Conservation (phyloP, 208 protist genomes). For the Acanthamoeba sp. region DNA sequence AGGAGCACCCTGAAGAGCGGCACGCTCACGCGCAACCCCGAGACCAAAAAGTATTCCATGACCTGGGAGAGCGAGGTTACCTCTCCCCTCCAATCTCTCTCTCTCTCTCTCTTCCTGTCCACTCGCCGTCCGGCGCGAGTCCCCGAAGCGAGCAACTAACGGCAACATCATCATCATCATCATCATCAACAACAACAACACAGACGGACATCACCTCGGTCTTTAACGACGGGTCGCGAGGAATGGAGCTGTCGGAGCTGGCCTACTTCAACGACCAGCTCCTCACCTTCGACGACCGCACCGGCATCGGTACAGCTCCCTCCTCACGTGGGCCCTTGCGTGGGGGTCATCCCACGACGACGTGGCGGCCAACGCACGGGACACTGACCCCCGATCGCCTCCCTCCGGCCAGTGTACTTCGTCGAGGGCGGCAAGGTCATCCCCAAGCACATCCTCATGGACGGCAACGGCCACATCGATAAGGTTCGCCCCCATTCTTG, state of each 20-base stretch:
- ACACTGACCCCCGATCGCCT: background rate
- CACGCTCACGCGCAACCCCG: slow-evolving; percentile 67
- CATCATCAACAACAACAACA: no score
- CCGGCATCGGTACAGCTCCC: slow-evolving; percentile 70
- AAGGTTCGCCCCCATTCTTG: no score
- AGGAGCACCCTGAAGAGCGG: slow-evolving; percentile 60
- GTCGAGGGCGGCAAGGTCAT: slow-evolving; percentile 58
- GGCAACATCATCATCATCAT: no score
- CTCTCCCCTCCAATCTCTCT: no score
- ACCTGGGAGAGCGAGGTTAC: slow-evolving; percentile 7
- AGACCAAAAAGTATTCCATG: slow-evolving; percentile 38
- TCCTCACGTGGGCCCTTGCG: no score
- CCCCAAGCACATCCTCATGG: slow-evolving; percentile 75
- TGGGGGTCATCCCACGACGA: no score
- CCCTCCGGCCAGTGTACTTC: slow-evolving; percentile 18
- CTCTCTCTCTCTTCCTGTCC: background rate
- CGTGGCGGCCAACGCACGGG: no score
- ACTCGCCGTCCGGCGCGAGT: background rate
- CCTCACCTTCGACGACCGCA: slow-evolving; percentile 83
- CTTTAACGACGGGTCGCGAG: slow-evolving; percentile 76
- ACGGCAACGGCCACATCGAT: slow-evolving; percentile 78
- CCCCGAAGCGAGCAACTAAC: no score
- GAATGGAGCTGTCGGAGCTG: slow-evolving; percentile 86
- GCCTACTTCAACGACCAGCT: slow-evolving; percentile 82
- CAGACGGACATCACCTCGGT: slow-evolving; percentile 45